Percentiles rank a stretch among this genome's conserved stretches.
Evolutionary conservation across 208 protist genomes (phyloP).

Genomic region (Trypanosoma theileri): DNA sequence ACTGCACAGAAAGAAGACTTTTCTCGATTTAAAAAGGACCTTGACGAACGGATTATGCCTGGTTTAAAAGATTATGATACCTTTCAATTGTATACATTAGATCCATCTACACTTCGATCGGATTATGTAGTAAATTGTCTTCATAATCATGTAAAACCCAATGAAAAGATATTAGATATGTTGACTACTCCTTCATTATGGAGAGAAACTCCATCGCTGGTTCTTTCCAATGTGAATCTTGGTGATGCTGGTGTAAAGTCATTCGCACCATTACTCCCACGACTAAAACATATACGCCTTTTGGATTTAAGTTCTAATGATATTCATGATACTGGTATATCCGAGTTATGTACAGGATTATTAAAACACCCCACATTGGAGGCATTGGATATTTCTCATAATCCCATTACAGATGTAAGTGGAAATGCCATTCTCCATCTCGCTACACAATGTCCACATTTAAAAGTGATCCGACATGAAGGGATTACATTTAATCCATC

Average conservation of each 20-base stretch:
- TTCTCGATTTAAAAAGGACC: slow-evolving; percentile 35
- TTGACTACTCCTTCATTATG: slow-evolving; percentile 22
- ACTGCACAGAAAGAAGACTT: slow-evolving; percentile 28
- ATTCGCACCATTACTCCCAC: slow-evolving; percentile 47
- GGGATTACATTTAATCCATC: slow-evolving; percentile 39
- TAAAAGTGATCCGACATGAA: slow-evolving; percentile 36
- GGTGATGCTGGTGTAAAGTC: slow-evolving; percentile 42
- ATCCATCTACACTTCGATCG: slow-evolving; percentile 46
- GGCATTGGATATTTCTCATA: slow-evolving; percentile 53
- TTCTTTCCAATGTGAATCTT: slow-evolving; percentile 39
- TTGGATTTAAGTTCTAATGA: slow-evolving; percentile 61
- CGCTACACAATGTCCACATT: slow-evolving; percentile 31
- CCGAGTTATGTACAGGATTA: slow-evolving; percentile 24
- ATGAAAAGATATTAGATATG: slow-evolving; percentile 34
- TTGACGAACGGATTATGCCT: slow-evolving; percentile 30
- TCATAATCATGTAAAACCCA: slow-evolving; percentile 38
- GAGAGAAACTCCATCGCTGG: slow-evolving; percentile 24
- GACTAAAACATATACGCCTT: slow-evolving; percentile 45
- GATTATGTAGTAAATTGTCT: slow-evolving; percentile 69
- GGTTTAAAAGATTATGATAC: slow-evolving; percentile 38
- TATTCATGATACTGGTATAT: slow-evolving; percentile 44
- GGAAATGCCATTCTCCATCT: slow-evolving; percentile 39
- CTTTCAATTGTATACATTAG: slow-evolving; percentile 20
- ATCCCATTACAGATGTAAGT: slow-evolving; percentile 44
- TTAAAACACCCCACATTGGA: slow-evolving; percentile 49